phyloP scores from a whole-genome alignment of 2,329 filamentous ascomycete genomes.

The Hypoxylon rubiginosum region DNA sequence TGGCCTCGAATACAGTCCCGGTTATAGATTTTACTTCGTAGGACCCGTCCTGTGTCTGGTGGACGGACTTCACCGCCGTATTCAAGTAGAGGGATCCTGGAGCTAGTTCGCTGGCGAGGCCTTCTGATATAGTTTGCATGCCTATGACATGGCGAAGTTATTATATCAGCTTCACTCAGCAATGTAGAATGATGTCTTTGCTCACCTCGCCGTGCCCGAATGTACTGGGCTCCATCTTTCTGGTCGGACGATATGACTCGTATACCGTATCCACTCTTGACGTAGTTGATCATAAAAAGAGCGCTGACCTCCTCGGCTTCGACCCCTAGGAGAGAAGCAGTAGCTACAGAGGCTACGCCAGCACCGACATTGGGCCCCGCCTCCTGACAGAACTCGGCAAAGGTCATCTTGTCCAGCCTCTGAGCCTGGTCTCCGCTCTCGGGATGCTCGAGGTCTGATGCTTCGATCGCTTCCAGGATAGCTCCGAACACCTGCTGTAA shows the following conservation, averaged over 20 bases:
- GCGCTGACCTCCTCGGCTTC: slow-evolving; percentile 31
- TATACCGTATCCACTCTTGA: slow-evolving; percentile 65
- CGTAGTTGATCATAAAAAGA: slow-evolving; percentile 69
- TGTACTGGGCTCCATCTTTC: slow-evolving; percentile 66
- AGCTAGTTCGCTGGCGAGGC: slow-evolving; percentile 19
- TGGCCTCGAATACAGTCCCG: slow-evolving; percentile 10
- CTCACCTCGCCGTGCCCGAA: slow-evolving; percentile 63
- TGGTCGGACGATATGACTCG: slow-evolving; percentile 66
- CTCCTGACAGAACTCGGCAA: slow-evolving; percentile 20
- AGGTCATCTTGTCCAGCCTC: slow-evolving; percentile 24
- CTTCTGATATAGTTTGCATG: slow-evolving; percentile 26
- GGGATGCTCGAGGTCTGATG: slow-evolving; percentile 23
- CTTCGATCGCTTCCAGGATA: slow-evolving; percentile 12
- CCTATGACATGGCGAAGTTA: slow-evolving; percentile 38
- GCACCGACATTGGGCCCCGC: slow-evolving; percentile 3
- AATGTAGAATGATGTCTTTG: not conserved
- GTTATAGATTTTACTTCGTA: slow-evolving; percentile 16
- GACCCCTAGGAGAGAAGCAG: slow-evolving; percentile 19
- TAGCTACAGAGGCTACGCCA: slow-evolving; percentile 5
- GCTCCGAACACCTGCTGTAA: slow-evolving; percentile 8
- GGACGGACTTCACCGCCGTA: slow-evolving; percentile 18
- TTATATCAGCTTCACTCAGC: slow-evolving; percentile 54
- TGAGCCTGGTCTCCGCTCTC: slow-evolving; percentile 9
- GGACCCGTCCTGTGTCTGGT: not conserved
- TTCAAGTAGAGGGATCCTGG: slow-evolving; percentile 13